Conservation (phyloP, 768 basidiomycete species). For the Pulveroboletus sp. region DNA sequence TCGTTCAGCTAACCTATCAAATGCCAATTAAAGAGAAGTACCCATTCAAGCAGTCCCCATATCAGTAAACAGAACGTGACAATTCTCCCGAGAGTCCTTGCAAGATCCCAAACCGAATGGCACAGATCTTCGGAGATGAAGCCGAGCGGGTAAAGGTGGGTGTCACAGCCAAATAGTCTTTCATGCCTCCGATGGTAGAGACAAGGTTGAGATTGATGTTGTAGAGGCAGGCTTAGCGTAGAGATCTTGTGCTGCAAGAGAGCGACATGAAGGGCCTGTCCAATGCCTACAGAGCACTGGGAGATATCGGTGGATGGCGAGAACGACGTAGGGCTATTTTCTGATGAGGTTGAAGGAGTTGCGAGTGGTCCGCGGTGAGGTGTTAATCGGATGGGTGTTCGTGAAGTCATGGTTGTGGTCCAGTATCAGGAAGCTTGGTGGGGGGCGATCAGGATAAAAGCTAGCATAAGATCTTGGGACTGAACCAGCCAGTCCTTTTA, state of each 20-base stretch:
- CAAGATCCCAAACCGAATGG: slow-evolving; percentile 11
- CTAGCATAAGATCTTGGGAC: slow-evolving; percentile 21
- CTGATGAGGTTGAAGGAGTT: slow-evolving; percentile 16
- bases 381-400: slow-evolving; percentile 21
- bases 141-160: background rate
- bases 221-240: background rate
- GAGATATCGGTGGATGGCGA: slow-evolving; percentile 11
- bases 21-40: background rate
- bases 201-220: background rate
- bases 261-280: slow-evolving; percentile 9
- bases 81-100: slow-evolving; percentile 9
- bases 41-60: slow-evolving; percentile 24
- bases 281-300: background rate
- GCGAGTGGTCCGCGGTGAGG: slow-evolving; percentile 27
- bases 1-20: slow-evolving; percentile 3
- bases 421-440: slow-evolving; percentile 16
- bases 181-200: background rate
- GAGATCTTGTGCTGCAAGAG: slow-evolving; percentile 10
- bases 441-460: slow-evolving; percentile 14
- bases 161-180: background rate
- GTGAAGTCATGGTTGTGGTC: slow-evolving; percentile 23
- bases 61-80: slow-evolving; percentile 18
- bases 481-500: slow-evolving; percentile 28
- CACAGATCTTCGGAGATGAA: slow-evolving; percentile 2
- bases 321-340: slow-evolving; percentile 17